phyloP scores from a whole-genome alignment of 2,329 filamentous ascomycete genomes.

The Cladosporium sp. region DNA sequence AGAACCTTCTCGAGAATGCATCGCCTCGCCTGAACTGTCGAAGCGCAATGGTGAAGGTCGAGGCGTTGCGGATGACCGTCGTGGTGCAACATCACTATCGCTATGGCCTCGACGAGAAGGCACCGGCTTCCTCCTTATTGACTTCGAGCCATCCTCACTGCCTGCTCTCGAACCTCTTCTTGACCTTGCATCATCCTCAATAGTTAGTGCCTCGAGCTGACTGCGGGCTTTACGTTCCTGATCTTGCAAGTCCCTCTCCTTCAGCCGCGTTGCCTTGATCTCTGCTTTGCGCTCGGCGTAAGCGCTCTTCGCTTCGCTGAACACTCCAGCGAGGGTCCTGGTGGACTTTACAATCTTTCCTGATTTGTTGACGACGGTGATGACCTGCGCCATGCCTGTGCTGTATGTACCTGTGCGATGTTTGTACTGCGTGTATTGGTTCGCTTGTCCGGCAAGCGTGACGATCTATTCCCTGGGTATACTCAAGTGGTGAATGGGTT shows the following conservation, averaged over 20 bases:
- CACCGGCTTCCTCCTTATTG: conserved; percentile 24
- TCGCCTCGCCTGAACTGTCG: conserved; percentile 16
- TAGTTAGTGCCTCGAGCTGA: conserved; percentile 47
- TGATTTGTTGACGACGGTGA: conserved; percentile 86
- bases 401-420: neutral
- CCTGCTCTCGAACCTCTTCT: conserved; percentile 22
- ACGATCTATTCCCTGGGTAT: neutral
- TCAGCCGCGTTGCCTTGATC: conserved; percentile 66
- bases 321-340: conserved; percentile 83
- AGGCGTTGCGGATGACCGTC: conserved; percentile 15
- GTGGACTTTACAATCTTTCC: conserved; percentile 88
- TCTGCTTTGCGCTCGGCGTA: conserved; percentile 86
- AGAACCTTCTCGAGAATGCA: conserved; percentile 16
- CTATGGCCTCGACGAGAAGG: conserved; percentile 35
- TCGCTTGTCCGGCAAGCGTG: conserved; percentile 11
- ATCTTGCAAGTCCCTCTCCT: conserved; percentile 40
- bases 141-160: conserved; percentile 20
- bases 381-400: conserved; percentile 55
- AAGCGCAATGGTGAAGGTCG: conserved; percentile 29
- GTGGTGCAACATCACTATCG: conserved; percentile 38
- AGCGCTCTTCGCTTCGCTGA: conserved; percentile 84
- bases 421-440: neutral
- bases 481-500: neutral
- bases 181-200: conserved; percentile 36
- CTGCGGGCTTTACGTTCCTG: conserved; percentile 56